Conservation (phyloP, 2,329 filamentous ascomycete genomes). For the Ophiostoma novo-ulmi region DNA sequence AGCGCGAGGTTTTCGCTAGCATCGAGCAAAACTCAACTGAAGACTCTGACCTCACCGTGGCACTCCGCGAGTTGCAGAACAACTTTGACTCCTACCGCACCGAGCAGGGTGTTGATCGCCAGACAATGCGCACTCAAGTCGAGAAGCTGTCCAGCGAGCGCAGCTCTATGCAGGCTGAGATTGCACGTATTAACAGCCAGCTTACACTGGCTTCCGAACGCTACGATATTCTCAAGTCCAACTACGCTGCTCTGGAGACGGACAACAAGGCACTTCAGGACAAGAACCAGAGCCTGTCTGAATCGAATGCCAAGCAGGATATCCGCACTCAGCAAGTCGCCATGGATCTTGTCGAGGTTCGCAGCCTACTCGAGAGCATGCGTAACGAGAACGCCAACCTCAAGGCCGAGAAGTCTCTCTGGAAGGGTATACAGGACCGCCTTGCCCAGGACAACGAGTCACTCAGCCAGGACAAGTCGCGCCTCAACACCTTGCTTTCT, state of each 20-base stretch:
- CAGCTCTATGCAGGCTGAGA: slow-evolving; percentile 72
- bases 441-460: slow-evolving; percentile 83
- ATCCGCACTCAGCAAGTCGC: slow-evolving; percentile 84
- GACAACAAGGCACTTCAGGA: slow-evolving; percentile 87
- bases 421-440: slow-evolving; percentile 87
- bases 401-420: slow-evolving; percentile 90
- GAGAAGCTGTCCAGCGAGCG: slow-evolving; percentile 79
- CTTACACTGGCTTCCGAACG: slow-evolving; percentile 75
- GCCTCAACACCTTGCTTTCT: slow-evolving; percentile 75
- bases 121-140: slow-evolving; percentile 77
- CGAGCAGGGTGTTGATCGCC: slow-evolving; percentile 75
- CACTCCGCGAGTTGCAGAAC: slow-evolving; percentile 80
- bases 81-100: slow-evolving; percentile 88
- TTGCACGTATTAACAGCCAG: slow-evolving; percentile 74
- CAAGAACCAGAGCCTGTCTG: slow-evolving; percentile 68
- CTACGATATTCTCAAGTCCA: slow-evolving; percentile 83
- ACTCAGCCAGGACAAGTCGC: slow-evolving; percentile 74
- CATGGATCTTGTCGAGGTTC: slow-evolving; percentile 85
- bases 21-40: slow-evolving; percentile 50
- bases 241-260: slow-evolving; percentile 73
- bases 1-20: slow-evolving; percentile 50
- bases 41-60: slow-evolving; percentile 65
- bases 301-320: slow-evolving; percentile 84
- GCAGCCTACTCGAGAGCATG: slow-evolving; percentile 75
- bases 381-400: slow-evolving; percentile 87